These are phyloP conservation scores for Marchantia polymorpha DNA, from an alignment of 225 moss, liverwort and hornwort species.

Conservation along the genomic window DNA sequence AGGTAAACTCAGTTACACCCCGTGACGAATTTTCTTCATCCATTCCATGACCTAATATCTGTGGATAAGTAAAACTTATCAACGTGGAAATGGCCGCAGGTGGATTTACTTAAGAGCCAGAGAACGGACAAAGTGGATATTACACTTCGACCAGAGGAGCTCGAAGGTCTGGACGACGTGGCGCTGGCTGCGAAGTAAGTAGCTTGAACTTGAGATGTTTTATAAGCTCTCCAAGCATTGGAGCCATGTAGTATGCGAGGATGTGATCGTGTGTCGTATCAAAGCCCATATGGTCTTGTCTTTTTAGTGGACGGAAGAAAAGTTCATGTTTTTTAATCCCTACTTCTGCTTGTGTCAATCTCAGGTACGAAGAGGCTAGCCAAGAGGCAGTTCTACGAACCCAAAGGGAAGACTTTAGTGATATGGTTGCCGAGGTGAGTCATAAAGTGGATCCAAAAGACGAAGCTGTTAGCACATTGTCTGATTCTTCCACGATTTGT, in stretches of 20 bases:
- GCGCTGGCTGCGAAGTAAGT: constrained; percentile 98
- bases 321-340: too few relatives aligned
- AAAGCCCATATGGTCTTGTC: too few relatives aligned
- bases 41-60: background rate
- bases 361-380: constrained; percentile 95
- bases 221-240: background rate
- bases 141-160: constrained; percentile 95
- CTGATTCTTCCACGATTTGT: too few relatives aligned
- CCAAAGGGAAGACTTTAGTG: constrained; percentile 95
- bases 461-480: too few relatives aligned
- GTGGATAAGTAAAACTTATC: background rate
- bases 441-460: too few relatives aligned
- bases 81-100: constrained; percentile 28
- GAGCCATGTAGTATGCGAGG: background rate
- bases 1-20: constrained; percentile 39
- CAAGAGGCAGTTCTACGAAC: constrained; percentile 87
- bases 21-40: background rate
- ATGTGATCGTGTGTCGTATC: too few relatives aligned
- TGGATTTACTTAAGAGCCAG: constrained; percentile 96
- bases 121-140: constrained; percentile 99
- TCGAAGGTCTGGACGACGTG: constrained; percentile 95
- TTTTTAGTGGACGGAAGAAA: too few relatives aligned
- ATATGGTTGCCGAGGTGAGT: constrained; percentile 92
- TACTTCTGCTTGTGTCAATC: background rate
- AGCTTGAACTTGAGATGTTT: background rate